These are phyloP conservation scores for Parachlorella kessleri DNA, from an alignment of 139 green algal species.

Conservation along the genomic window DNA sequence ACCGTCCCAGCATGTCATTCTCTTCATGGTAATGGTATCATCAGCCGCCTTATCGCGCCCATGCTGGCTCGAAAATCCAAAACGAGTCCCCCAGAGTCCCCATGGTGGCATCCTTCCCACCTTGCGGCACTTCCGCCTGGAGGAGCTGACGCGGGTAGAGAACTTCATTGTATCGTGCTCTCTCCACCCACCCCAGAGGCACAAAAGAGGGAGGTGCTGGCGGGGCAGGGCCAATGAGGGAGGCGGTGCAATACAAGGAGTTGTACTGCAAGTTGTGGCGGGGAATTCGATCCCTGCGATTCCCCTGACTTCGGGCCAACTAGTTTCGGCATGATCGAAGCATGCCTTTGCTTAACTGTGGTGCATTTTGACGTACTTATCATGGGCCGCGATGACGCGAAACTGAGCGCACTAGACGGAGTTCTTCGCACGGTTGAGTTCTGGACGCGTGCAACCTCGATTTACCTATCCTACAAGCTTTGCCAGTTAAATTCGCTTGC, in stretches of 20 bases:
- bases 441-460: conserved; percentile 65
- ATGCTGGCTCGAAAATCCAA: not conserved
- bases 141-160: conserved; percentile 73
- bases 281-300: too few species aligned
- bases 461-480: conserved; percentile 86
- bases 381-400: too few species aligned
- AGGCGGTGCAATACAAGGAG: too few species aligned
- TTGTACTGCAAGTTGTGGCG: too few species aligned
- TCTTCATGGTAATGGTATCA: not conserved
- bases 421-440: conserved; percentile 68
- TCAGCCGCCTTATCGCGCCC: not conserved
- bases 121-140: conserved; percentile 96
- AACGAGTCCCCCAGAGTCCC: not conserved
- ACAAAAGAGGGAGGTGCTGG: not conserved
- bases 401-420: not conserved
- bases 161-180: conserved; percentile 78
- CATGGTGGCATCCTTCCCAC: conserved; percentile 39
- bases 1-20: not conserved
- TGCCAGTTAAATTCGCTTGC: conserved; percentile 53
- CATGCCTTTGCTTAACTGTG: too few species aligned
- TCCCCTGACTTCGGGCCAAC: too few species aligned
- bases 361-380: too few species aligned
- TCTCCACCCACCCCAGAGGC: not conserved
- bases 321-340: too few species aligned
- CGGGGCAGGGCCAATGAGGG: too few species aligned